Base-by-base conservation (phyloP, 2,329 filamentous ascomycete genomes). In the Hawksworthiomyces lignivorus region DNA sequence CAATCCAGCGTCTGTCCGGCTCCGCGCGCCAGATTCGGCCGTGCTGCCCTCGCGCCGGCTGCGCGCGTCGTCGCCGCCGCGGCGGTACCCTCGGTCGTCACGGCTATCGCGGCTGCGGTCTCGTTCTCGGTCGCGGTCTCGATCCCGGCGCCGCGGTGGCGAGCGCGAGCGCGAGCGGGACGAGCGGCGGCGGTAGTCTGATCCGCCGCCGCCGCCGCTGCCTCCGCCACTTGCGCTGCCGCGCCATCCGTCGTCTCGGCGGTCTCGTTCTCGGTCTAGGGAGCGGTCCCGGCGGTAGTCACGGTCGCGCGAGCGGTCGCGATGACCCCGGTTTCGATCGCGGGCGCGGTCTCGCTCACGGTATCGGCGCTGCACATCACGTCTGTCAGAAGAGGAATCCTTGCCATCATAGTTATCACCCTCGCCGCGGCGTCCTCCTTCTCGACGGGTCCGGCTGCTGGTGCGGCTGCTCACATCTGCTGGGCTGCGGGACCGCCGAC, bases 11-110 rank as follows among this genome's bases (percentile, higher is more conserved):
- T n/a, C n/a, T 26, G 24, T 26, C 24, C 24, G 24, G 8, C 24
- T 10, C 17, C 19, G 4, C n/a, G 19, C 31, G 17, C 12, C 31
- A 10, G 15, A 75, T 54, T 81, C 80, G 65, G 87, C 83, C 72
- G 77, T 73, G 62, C 83, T 84, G 62, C 73, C 77, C 61, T 83
- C 84, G 61, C 76, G 77, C 58, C 76, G 77, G 53, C 70, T 73
- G 59, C 72, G 73, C 56, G 64, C 68, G 59, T 74, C 75, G 56
- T 86, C 82, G 61, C 75, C 81, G 55, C 67, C 65, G 55, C 67
- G 65, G 58, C 80, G 80, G 54, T 77, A 69, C 54, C 85, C 80
- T 59, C 80, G 62, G 41, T 70, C 67, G 47, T 45, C 36, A 4
- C 45, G 39, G 4, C 58, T 71, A 39, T 87, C 84, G 54, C 82